A percentile compares a stretch with the other conserved stretches of the same genome.
Conservation (phyloP, 2,329 filamentous ascomycete genomes). For the Fusarium redolens region DNA sequence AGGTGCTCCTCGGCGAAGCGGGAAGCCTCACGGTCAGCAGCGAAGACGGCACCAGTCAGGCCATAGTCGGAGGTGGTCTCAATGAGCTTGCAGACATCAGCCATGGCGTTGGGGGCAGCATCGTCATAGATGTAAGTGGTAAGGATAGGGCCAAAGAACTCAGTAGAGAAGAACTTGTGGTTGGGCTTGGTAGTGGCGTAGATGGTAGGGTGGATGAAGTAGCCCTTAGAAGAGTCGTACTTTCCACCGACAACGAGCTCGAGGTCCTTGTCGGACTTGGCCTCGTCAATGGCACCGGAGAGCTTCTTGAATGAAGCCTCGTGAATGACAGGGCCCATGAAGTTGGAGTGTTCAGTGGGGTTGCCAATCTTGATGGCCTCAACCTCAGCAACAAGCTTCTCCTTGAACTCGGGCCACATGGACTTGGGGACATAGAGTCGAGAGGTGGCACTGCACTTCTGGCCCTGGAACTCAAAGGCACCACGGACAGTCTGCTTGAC, state of each 20-base stretch:
- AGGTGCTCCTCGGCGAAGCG: conserved; percentile 77
- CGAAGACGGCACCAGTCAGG: conserved; percentile 81
- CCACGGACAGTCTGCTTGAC: conserved; percentile 85
- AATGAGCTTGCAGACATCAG: conserved; percentile 69
- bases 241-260: conserved; percentile 80
- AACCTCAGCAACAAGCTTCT: conserved; percentile 74
- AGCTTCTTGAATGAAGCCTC: conserved; percentile 84
- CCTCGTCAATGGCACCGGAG: conserved; percentile 78
- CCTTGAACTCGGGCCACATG: conserved; percentile 77
- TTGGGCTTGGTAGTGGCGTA: conserved; percentile 79
- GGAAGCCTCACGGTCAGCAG: conserved; percentile 73
- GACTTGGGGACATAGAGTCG: conserved; percentile 82
- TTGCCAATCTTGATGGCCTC: conserved; percentile 76
- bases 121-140: conserved; percentile 84
- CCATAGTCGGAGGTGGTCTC: conserved; percentile 81
- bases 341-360: conserved; percentile 77
- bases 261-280: conserved; percentile 79
- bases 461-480: conserved; percentile 90
- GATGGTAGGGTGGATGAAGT: conserved; percentile 86
- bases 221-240: conserved; percentile 82
- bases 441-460: conserved; percentile 90
- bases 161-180: conserved; percentile 79
- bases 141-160: conserved; percentile 86
- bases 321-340: conserved; percentile 90
- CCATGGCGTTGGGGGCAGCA: conserved; percentile 65